These are phyloP conservation scores for Lactarius sanguifluus DNA, from an alignment of 768 basidiomycete genomes.

Conservation along the genomic window DNA sequence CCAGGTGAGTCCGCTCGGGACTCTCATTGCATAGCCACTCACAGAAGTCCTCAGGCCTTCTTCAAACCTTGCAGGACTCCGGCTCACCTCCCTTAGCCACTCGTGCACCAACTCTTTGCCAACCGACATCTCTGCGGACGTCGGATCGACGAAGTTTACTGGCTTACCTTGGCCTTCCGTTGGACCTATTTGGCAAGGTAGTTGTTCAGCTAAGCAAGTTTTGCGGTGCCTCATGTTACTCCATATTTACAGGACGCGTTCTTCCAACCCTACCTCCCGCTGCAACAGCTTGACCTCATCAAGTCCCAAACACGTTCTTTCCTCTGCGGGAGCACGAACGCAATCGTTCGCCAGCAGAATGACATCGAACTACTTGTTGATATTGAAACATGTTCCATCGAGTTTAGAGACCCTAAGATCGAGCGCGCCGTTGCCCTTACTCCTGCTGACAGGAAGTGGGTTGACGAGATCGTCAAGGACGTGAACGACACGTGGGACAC, in stretches of 20 bases:
- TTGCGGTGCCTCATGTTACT: neutral
- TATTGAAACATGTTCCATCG: slow-evolving; percentile 81
- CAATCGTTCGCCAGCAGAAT: slow-evolving; percentile 90
- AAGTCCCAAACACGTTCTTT: slow-evolving; percentile 70
- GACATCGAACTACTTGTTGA: slow-evolving; percentile 91
- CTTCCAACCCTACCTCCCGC: slow-evolving; percentile 95
- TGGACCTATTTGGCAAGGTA: slow-evolving; percentile 92
- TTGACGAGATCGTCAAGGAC: slow-evolving; percentile 89
- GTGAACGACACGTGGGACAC: slow-evolving; percentile 82
- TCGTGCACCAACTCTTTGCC: slow-evolving; percentile 59
- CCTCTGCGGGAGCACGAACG: slow-evolving; percentile 94
- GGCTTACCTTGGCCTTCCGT: slow-evolving; percentile 88
- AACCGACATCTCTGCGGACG: slow-evolving; percentile 79
- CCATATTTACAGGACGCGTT: slow-evolving; percentile 66
- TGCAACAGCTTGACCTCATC: slow-evolving; percentile 92
- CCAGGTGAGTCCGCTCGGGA: slow-evolving; percentile 57
- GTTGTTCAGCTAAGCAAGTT: neutral
- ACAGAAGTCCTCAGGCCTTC: slow-evolving; percentile 52
- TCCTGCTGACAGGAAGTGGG: slow-evolving; percentile 94
- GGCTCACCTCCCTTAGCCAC: slow-evolving; percentile 78
- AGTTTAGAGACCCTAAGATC: slow-evolving; percentile 80
- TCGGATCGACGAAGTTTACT: slow-evolving; percentile 90
- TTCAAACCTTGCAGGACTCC: slow-evolving; percentile 88
- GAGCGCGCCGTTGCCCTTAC: slow-evolving; percentile 81
- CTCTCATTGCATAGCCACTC: neutral